These are phyloP conservation scores for Metschnikowia shivogae DNA, from an alignment of 805 yeast species.

Conservation along the genomic window DNA sequence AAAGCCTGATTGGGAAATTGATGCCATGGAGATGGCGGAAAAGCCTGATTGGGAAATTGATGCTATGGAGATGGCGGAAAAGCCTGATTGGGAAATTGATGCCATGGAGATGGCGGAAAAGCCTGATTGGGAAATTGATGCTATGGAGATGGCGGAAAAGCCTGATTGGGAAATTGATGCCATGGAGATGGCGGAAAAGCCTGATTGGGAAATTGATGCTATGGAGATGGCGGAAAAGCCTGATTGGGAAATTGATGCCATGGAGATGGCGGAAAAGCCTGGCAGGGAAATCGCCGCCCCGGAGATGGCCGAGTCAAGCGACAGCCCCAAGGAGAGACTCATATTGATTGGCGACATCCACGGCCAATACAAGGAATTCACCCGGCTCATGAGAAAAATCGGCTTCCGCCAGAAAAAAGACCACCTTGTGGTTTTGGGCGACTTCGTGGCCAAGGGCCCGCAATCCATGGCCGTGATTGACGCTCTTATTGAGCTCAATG, in stretches of 20 bases:
- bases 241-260: too few relatives aligned
- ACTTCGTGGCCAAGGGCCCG: slow-evolving; percentile 81
- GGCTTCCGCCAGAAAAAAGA: slow-evolving; percentile 47
- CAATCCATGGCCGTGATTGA: slow-evolving; percentile 68
- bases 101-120: too few relatives aligned
- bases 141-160: background rate
- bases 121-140: slow-evolving; percentile 1
- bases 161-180: slow-evolving; percentile 1
- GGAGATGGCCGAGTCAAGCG: too few relatives aligned
- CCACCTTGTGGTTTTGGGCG: slow-evolving; percentile 71
- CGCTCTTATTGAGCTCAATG: slow-evolving; percentile 44
- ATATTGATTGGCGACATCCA: slow-evolving; percentile 85
- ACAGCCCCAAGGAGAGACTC: slow-evolving; percentile 38
- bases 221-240: background rate
- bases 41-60: background rate
- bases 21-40: too few relatives aligned
- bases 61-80: too few relatives aligned
- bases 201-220: background rate
- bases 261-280: background rate
- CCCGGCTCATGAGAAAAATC: slow-evolving; percentile 47
- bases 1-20: background rate
- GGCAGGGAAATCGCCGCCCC: background rate
- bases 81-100: slow-evolving; percentile 1
- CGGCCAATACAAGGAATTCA: slow-evolving; percentile 62
- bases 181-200: too few relatives aligned